Conservation (phyloP, 2,329 filamentous ascomycete genomes). For the Metarhizium brunneum region DNA sequence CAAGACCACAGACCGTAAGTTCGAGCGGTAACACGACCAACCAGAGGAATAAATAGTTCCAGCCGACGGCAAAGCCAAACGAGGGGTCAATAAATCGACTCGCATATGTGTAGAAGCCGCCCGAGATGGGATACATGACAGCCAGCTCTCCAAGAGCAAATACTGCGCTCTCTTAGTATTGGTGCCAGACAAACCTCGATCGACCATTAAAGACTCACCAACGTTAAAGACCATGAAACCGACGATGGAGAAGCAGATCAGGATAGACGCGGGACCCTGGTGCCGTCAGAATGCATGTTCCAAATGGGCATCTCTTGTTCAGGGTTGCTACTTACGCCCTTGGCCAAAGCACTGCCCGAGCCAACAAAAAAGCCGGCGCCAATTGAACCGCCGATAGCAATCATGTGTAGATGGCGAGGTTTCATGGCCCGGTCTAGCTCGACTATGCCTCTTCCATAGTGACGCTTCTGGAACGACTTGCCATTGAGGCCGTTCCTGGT, state of each 20-base stretch:
- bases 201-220: conserved; percentile 12
- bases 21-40: conserved; percentile 40
- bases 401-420: conserved; percentile 52
- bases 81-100: conserved; percentile 53
- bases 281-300: not conserved
- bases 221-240: conserved; percentile 53
- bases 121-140: conserved; percentile 52
- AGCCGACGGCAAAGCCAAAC: conserved; percentile 46
- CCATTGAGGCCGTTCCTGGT: conserved; percentile 26
- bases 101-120: conserved; percentile 54
- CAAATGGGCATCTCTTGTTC: not conserved
- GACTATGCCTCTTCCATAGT: conserved; percentile 19
- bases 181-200: too few species aligned
- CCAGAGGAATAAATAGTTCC: conserved; percentile 39
- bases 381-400: conserved; percentile 52
- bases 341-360: conserved; percentile 41
- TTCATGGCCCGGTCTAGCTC: conserved; percentile 41
- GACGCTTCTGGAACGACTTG: conserved; percentile 24
- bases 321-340: conserved; percentile 30
- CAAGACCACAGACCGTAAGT: conserved; percentile 40
- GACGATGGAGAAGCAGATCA: conserved; percentile 45
- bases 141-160: conserved; percentile 53
- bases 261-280: conserved; percentile 29
- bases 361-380: conserved; percentile 56
- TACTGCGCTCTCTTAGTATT: conserved; percentile 24